A percentile compares a stretch with the other conserved stretches of the same genome.
These are phyloP conservation scores for Sugiyamaella valdiviana DNA, from an alignment of 805 yeast species.

Conservation along the genomic window DNA sequence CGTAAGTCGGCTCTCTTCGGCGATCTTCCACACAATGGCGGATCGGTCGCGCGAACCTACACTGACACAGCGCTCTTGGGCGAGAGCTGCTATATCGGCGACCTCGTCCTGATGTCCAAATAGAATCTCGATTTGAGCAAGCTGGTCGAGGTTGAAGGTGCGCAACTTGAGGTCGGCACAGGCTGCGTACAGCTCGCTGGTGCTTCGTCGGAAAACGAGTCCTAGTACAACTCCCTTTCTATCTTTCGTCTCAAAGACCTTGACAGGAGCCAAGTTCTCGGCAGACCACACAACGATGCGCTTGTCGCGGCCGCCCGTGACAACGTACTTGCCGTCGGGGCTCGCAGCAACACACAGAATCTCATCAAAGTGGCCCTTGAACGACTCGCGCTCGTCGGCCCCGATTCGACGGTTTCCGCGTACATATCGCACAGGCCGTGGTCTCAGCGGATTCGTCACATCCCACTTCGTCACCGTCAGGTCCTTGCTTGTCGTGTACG, in stretches of 20 bases:
- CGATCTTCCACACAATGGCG: constrained; percentile 93
- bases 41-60: constrained; percentile 95
- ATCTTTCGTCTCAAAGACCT: constrained; percentile 69
- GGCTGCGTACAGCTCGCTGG: constrained; percentile 84
- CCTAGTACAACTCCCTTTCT: constrained; percentile 67
- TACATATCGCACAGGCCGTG: constrained; percentile 55
- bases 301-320: constrained; percentile 84
- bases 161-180: constrained; percentile 89
- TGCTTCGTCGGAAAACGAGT: constrained; percentile 66
- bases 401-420: constrained; percentile 39
- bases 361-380: constrained; percentile 71
- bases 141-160: constrained; percentile 77
- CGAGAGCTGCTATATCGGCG: constrained; percentile 71
- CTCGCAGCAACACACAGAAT: constrained; percentile 75
- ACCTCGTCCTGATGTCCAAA: constrained; percentile 95
- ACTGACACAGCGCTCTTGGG: constrained; percentile 86
- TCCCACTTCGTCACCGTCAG: constrained; percentile 77
- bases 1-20: constrained; percentile 90
- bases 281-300: constrained; percentile 81
- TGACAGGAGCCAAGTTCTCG: constrained; percentile 67
- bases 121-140: constrained; percentile 81
- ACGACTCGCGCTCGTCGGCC: constrained; percentile 42
- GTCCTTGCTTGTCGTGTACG: constrained; percentile 80
- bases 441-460: constrained; percentile 50
- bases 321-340: constrained; percentile 81